phyloP scores from a whole-genome alignment of 306 rosid species.

The Crotalaria pallida region DNA sequence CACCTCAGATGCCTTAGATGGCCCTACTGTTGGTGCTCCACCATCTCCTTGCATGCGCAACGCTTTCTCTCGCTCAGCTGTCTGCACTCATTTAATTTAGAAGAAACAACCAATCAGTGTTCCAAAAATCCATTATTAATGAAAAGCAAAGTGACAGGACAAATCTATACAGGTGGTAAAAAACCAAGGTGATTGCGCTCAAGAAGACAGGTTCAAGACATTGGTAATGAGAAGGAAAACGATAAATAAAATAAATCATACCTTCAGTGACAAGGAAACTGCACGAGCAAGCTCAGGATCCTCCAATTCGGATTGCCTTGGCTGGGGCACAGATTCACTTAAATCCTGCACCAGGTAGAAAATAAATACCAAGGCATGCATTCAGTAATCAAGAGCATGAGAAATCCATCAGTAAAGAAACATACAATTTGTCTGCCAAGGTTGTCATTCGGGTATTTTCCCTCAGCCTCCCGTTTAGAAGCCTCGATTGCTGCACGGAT shows the following conservation, averaged over 20 bases:
- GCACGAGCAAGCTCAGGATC: conserved; percentile 84
- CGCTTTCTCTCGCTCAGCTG: conserved; percentile 70
- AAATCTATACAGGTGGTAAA: background rate
- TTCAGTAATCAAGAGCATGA: conserved; percentile 18
- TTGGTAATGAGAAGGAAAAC: background rate
- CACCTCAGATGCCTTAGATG: conserved; percentile 46
- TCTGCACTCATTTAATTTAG: conserved; percentile 47
- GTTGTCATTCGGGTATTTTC: conserved; percentile 36
- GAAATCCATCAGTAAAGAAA: conserved; percentile 21
- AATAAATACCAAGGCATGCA: conserved; percentile 25
- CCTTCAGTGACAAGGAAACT: conserved; percentile 80
- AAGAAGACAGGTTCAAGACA: background rate
- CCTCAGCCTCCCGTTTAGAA: conserved; percentile 69
- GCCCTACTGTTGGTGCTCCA: conserved; percentile 30
- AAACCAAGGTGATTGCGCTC: background rate
- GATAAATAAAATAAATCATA: conserved; percentile 3
- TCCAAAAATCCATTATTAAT: conserved; percentile 25
- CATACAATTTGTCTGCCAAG: conserved; percentile 47
- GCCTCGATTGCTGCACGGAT: conserved; percentile 94
- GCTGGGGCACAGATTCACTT: conserved; percentile 40
- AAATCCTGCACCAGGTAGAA: conserved; percentile 46
- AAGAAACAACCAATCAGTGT: conserved; percentile 8
- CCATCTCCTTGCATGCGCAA: conserved; percentile 38
- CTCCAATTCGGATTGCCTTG: conserved; percentile 45
- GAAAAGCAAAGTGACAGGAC: conserved; percentile 2